Percentiles rank a stretch among this genome's conserved stretches.
Conservation (phyloP, 2,329 filamentous ascomycete genomes). For the Pseudogymnoascus sp. region DNA sequence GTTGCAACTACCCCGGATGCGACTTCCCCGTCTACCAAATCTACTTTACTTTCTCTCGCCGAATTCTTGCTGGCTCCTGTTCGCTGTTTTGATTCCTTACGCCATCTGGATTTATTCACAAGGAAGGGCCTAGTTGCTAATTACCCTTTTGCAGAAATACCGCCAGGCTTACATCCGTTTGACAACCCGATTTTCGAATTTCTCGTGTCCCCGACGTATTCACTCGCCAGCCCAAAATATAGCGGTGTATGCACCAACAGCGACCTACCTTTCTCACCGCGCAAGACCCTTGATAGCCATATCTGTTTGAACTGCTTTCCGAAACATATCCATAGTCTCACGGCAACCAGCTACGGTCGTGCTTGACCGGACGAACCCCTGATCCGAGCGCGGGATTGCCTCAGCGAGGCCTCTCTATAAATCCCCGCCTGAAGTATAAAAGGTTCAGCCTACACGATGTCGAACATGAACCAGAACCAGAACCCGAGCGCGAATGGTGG, state of each 20-base stretch:
- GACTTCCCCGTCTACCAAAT: background rate
- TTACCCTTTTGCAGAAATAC: background rate
- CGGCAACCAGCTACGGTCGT: background rate
- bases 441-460: constrained; percentile 16
- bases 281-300: background rate
- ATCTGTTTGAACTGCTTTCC: background rate
- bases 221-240: background rate
- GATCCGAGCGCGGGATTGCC: constrained; percentile 26
- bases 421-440: constrained; percentile 21
- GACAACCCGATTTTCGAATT: constrained; percentile 1
- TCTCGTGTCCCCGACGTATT: background rate
- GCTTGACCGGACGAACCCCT: constrained; percentile 26
- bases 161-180: background rate
- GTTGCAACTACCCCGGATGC: background rate
- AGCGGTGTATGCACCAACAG: background rate
- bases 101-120: background rate
- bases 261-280: background rate
- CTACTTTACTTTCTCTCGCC: background rate
- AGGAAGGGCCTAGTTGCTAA: background rate
- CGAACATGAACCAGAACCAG: constrained; percentile 12
- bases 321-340: constrained; percentile 1
- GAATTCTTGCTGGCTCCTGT: background rate
- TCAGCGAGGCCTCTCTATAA: constrained; percentile 2
- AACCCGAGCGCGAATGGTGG: constrained; percentile 11
- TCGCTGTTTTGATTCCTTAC: background rate